Conservation (phyloP, 805 yeast species). For the Saturnispora serradocipensis region DNA sequence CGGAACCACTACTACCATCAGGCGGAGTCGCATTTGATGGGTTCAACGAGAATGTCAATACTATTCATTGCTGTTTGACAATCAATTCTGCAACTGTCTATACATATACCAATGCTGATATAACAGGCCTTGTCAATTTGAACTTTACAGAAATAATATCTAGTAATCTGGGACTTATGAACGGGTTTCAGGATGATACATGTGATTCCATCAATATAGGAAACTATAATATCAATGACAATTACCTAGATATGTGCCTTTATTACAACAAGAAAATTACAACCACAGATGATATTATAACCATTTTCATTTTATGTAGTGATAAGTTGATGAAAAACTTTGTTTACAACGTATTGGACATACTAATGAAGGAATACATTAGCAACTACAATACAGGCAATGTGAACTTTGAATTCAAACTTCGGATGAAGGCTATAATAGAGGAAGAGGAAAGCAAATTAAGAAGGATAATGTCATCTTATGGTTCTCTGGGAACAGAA, state of each 20-base stretch:
- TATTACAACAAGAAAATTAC: conserved; percentile 42
- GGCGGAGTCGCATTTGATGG: neutral
- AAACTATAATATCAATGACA: conserved; percentile 14
- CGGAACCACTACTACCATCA: neutral
- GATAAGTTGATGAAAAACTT: conserved; percentile 36
- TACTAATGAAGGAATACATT: conserved; percentile 39
- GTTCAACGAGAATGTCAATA: conserved; percentile 11
- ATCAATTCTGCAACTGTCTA: conserved; percentile 50
- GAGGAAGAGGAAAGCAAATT: conserved; percentile 42
- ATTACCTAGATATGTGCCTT: conserved; percentile 24
- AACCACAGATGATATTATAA: conserved; percentile 39
- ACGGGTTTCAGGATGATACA: conserved; percentile 33
- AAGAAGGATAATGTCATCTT: conserved; percentile 29
- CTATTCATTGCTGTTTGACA: conserved; percentile 25
- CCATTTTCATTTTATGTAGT: conserved; percentile 41
- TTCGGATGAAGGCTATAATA: conserved; percentile 47
- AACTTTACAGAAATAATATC: conserved; percentile 47
- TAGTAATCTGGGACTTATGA: conserved; percentile 45
- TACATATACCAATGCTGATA: conserved; percentile 42
- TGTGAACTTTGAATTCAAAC: conserved; percentile 38
- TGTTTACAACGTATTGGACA: conserved; percentile 39
- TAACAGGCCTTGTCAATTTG: conserved; percentile 34
- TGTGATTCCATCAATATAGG: conserved; percentile 22
- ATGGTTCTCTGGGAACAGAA: conserved; percentile 36
- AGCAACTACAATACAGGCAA: conserved; percentile 16